Evolutionary conservation across 2,329 filamentous ascomycete species (phyloP).

Genomic region (Calonectria naviculata): DNA sequence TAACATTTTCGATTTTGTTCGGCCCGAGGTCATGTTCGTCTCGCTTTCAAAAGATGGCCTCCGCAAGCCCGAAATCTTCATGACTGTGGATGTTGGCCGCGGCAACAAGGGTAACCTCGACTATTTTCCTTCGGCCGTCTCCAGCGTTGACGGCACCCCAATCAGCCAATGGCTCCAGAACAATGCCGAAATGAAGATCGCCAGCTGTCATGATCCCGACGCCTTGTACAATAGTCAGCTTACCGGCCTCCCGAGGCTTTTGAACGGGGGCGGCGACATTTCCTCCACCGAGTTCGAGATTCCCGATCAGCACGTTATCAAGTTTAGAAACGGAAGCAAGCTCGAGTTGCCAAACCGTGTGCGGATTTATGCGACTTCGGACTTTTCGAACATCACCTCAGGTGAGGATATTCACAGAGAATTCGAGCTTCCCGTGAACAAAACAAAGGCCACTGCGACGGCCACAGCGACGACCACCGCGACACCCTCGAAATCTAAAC

Average conservation of each 20-base stretch:
- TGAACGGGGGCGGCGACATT: background rate
- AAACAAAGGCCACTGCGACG: background rate
- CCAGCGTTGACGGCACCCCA: conserved; percentile 31
- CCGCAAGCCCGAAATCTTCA: conserved; percentile 30
- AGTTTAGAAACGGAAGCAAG: conserved; percentile 5
- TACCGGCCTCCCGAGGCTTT: background rate
- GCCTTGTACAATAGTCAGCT: background rate
- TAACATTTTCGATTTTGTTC: conserved; percentile 26
- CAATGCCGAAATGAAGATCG: conserved; percentile 20
- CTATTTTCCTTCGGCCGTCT: conserved; percentile 33
- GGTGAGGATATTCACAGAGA: background rate
- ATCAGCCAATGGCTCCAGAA: conserved; percentile 36
- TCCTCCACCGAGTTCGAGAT: background rate
- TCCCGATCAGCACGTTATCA: conserved; percentile 4
- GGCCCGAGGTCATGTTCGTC: conserved; percentile 24
- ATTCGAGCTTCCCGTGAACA: conserved; percentile 1
- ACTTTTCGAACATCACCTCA: background rate
- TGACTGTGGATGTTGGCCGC: conserved; percentile 8
- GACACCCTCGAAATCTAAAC: background rate
- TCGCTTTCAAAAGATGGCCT: conserved; percentile 33
- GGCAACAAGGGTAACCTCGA: conserved; percentile 23
- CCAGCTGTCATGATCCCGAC: conserved; percentile 12
- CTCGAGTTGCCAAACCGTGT: background rate
- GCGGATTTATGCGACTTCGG: background rate
- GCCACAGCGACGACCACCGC: too few relatives aligned